Evolutionary conservation across 371 early-diverging fungal species (phyloP), one percentile per base, ranked within the genome.

Genomic region (Blakeslea trispora): DNA sequence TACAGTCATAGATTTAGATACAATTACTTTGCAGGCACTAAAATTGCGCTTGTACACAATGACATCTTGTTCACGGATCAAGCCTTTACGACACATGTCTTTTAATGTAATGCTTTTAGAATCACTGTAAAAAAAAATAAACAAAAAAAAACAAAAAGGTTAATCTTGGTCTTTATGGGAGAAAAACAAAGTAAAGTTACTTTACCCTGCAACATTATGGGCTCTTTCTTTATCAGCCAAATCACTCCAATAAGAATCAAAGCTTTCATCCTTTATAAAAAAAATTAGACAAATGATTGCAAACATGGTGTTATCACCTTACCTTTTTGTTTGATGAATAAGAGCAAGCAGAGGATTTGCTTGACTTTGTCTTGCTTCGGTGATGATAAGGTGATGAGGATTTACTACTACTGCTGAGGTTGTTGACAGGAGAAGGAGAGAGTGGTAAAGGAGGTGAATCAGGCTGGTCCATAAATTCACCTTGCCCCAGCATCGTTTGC

Each of bases 21-120:
- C 76, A 39, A 79, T 56, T 13, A 73, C 74, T 65, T 79, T 79
- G 49, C 69, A 74, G 19, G 76, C 79, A 45, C 79, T 79, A 39
- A 79, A 79, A 42, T 79, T 79, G 42, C 79, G 72, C 45, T 79
- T 79, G 55, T 79, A 79, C 17, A 75, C 66, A 45, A 79, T 69
- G 21, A 70, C 58, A 66, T 79, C 79, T 22, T 69, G 61, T 49
- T 70, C 72, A 28, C 74, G 74, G 37, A 79, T 79, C 50, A 79
- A 59, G 11, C 71, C 75, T 55, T 73, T 73, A 22, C 76, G 72
- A 44, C 79, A 79, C 79, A 79, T 79, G 34, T 79, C 76, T 55
- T 79, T 79, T 37, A 79, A 59, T 32, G 79, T 75, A 18, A 75
- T 74, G 14, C 61, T 72, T 49, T 75, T 79, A 5, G 79, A 79